A percentile compares a stretch with the other conserved stretches of the same genome.
Evolutionary conservation across 306 rosid genomes (phyloP).

Genomic region (Urtica urens): DNA sequence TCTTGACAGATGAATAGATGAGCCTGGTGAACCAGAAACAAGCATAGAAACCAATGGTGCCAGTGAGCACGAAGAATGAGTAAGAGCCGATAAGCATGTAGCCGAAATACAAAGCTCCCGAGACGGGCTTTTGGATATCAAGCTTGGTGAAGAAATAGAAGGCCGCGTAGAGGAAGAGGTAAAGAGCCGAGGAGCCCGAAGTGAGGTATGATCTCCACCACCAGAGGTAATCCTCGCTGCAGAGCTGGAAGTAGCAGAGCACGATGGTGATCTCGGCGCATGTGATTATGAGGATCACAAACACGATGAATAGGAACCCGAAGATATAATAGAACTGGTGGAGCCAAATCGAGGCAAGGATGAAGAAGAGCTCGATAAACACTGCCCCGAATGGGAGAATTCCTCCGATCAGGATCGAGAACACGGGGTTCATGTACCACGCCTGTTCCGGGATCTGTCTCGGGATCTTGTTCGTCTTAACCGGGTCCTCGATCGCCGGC

Average conservation of each 20-base stretch:
- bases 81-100: slow-evolving; percentile 79
- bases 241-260: slow-evolving; percentile 97
- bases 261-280: slow-evolving; percentile 91
- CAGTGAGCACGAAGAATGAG: slow-evolving; percentile 74
- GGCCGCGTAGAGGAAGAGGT: slow-evolving; percentile 72
- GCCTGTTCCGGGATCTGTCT: slow-evolving; percentile 86
- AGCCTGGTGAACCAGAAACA: slow-evolving; percentile 83
- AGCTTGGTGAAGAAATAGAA: slow-evolving; percentile 93
- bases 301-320: slow-evolving; percentile 78
- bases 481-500: slow-evolving; percentile 57
- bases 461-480: slow-evolving; percentile 73
- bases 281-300: slow-evolving; percentile 71
- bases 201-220: slow-evolving; percentile 96
- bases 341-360: slow-evolving; percentile 89
- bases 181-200: slow-evolving; percentile 85
- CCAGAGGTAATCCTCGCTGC: slow-evolving; percentile 89
- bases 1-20: slow-evolving; percentile 82
- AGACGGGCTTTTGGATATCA: slow-evolving; percentile 75
- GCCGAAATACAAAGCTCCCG: slow-evolving; percentile 76
- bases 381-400: slow-evolving; percentile 88
- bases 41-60: slow-evolving; percentile 82
- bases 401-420: slow-evolving; percentile 69
- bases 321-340: slow-evolving; percentile 85
- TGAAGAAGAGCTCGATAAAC: slow-evolving; percentile 91
- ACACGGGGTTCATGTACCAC: slow-evolving; percentile 71